Conservation (phyloP, 2,329 filamentous ascomycete species). For the Aspergillus quadrilineatus region DNA sequence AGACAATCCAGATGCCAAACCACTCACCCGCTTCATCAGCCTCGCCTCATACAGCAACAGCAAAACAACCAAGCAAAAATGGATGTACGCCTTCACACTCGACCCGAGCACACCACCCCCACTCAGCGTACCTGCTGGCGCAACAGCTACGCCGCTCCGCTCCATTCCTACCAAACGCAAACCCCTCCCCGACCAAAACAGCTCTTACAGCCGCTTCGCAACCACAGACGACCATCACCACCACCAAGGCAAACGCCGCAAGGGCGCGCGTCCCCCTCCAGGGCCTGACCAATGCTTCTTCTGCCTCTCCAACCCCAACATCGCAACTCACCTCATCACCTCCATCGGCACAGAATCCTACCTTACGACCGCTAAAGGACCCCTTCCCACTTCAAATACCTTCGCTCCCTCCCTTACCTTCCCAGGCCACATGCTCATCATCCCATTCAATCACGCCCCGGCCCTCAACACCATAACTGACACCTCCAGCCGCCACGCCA, state of each 20-base stretch:
- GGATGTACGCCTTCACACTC: conserved; percentile 63
- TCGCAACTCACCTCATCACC: conserved; percentile 83
- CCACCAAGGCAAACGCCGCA: conserved; percentile 38
- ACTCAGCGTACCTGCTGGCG: conserved; percentile 63
- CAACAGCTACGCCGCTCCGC: conserved; percentile 68
- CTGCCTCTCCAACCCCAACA: conserved; percentile 82
- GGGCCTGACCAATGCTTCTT: conserved; percentile 88
- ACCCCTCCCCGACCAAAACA: conserved; percentile 33
- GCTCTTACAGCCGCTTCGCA: conserved; percentile 42
- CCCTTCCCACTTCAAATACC: conserved; percentile 69
- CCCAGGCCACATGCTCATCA: conserved; percentile 85
- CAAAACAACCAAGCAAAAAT: conserved; percentile 71
- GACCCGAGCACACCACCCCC: conserved; percentile 62
- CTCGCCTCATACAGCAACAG: conserved; percentile 76
- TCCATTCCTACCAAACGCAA: conserved; percentile 59
- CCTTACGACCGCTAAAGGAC: conserved; percentile 87
- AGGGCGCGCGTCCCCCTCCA: conserved; percentile 51
- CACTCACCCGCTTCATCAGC: conserved; percentile 85
- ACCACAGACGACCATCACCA: conserved; percentile 34
- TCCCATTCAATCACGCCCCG: conserved; percentile 78
- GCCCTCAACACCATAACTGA: conserved; percentile 68
- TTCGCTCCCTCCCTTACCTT: conserved; percentile 69
- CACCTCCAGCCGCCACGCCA: conserved; percentile 55
- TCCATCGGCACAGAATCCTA: conserved; percentile 87
- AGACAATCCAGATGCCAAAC: conserved; percentile 55